Evolutionary conservation across 768 basidiomycete genomes (phyloP).

Genomic region (Serendipita sp.): DNA sequence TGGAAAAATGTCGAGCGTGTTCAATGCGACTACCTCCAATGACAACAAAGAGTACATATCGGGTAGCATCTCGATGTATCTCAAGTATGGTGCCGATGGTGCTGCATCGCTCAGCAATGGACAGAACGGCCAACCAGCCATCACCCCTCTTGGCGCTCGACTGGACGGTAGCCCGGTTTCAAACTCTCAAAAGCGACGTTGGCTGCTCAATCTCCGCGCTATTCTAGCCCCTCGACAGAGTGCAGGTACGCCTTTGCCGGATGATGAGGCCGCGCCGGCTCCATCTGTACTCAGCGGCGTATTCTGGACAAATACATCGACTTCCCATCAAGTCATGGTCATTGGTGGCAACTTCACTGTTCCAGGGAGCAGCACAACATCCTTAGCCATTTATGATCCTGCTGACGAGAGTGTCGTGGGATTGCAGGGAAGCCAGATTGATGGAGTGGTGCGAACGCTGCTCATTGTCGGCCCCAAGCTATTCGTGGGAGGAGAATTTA

Average conservation of each 20-base stretch:
- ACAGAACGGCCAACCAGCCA: slow-evolving; percentile 33
- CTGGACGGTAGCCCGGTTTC: slow-evolving; percentile 29
- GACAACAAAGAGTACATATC: slow-evolving; percentile 44
- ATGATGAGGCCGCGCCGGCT: slow-evolving; percentile 39
- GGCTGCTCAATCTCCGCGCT: slow-evolving; percentile 26
- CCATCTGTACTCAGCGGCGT: slow-evolving; percentile 74
- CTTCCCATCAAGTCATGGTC: slow-evolving; percentile 40
- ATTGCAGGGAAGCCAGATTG: slow-evolving; percentile 44
- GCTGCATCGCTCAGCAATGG: slow-evolving; percentile 66
- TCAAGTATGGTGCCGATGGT: slow-evolving; percentile 59
- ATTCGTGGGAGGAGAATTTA: slow-evolving; percentile 78
- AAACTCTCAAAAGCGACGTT: slow-evolving; percentile 22
- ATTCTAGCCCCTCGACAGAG: slow-evolving; percentile 31
- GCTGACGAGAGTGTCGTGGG: slow-evolving; percentile 32
- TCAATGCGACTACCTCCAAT: slow-evolving; percentile 40
- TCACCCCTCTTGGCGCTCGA: slow-evolving; percentile 46
- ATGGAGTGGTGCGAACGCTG: slow-evolving; percentile 64
- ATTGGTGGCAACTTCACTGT: slow-evolving; percentile 87
- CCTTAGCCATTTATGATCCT: slow-evolving; percentile 58
- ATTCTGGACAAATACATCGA: slow-evolving; percentile 77
- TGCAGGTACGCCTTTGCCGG: slow-evolving; percentile 36
- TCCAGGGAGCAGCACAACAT: slow-evolving; percentile 24
- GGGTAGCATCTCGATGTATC: slow-evolving; percentile 42
- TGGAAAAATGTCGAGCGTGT: slow-evolving; percentile 54
- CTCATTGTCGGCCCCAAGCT: slow-evolving; percentile 53